Evolutionary conservation across 345 rosid species (phyloP).

Genomic region (Citrus cavaleriei): DNA sequence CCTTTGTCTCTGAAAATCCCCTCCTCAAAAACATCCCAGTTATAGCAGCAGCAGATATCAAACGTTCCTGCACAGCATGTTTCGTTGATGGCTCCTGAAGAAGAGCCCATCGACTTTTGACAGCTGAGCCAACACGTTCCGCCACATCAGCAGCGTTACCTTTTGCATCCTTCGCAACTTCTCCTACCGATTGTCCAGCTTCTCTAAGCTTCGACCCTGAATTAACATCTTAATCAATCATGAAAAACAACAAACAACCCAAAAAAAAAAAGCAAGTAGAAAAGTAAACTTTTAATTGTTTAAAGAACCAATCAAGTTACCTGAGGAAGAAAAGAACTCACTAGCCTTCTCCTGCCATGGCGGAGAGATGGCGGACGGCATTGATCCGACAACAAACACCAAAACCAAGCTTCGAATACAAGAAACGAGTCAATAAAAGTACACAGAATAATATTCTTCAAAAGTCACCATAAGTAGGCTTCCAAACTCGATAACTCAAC

Average conservation of each 20-base stretch:
- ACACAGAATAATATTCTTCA: too few species aligned
- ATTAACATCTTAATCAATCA: conserved; percentile 14
- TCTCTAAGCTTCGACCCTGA: conserved; percentile 80
- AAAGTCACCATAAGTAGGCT: neutral
- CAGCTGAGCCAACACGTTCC: conserved; percentile 66
- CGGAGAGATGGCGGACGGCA: conserved; percentile 74
- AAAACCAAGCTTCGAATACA: neutral
- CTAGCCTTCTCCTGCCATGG: conserved; percentile 87
- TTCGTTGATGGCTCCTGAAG: conserved; percentile 89
- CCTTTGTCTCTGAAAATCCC: conserved; percentile 83
- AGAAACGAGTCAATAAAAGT: neutral
- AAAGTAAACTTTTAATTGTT: neutral
- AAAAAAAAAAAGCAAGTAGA: neutral
- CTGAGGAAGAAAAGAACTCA: conserved; percentile 88
- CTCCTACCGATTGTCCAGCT: conserved; percentile 78
- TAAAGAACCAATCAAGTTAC: conserved; percentile 26
- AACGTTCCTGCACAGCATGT: conserved; percentile 74
- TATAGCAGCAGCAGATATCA: conserved; percentile 79
- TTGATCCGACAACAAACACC: conserved; percentile 30
- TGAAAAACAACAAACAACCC: neutral
- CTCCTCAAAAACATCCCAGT: conserved; percentile 83
- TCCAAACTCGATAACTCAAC: neutral
- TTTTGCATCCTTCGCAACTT: conserved; percentile 91
- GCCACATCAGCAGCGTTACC: conserved; percentile 82
- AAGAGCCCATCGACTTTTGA: conserved; percentile 75